Evolutionary conservation across 2,329 filamentous ascomycete genomes (phyloP).

Genomic region (Dendryphion nanum): DNA sequence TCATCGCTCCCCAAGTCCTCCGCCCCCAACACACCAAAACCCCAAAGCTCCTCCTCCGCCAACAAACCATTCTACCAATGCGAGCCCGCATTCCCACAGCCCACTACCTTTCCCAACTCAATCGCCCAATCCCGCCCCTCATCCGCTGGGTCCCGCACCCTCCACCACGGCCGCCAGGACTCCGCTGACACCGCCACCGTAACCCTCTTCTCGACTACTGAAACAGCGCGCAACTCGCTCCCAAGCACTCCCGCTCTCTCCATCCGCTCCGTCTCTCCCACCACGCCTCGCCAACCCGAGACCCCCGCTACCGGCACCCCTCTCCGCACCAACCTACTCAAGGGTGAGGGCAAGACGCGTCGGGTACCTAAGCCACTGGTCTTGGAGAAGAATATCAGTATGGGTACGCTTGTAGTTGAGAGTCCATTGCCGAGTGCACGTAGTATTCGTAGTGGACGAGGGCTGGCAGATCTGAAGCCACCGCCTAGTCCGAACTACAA

Average conservation of each 20-base stretch:
- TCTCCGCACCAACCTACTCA: conserved; percentile 13
- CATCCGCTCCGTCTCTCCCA: conserved; percentile 7
- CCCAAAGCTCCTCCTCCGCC: conserved; percentile 7
- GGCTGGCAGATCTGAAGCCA: conserved; percentile 21
- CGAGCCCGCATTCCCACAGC: conserved; percentile 10
- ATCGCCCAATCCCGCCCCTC: conserved; percentile 16
- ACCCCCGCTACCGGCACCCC: not conserved
- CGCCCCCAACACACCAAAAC: conserved; percentile 5
- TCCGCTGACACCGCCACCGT: conserved; percentile 29
- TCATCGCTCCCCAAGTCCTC: conserved; percentile 10
- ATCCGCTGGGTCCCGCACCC: conserved; percentile 16
- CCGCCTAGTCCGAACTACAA: conserved; percentile 26
- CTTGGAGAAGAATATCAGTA: conserved; percentile 24
- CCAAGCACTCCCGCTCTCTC: conserved; percentile 19
- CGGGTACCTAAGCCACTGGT: conserved; percentile 29
- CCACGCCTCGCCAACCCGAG: not conserved
- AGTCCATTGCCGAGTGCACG: conserved; percentile 14
- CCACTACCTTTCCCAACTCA: conserved; percentile 1
- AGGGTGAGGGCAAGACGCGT: conserved; percentile 20
- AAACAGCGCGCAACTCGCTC: conserved; percentile 4
- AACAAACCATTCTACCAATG: conserved; percentile 31
- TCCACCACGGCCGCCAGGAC: conserved; percentile 26
- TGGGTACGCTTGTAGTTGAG: conserved; percentile 15
- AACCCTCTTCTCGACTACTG: conserved; percentile 24
- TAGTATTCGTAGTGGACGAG: not conserved